phyloP scores from a whole-genome alignment of 306 rosid genomes.

The Ormosia semicastrata region DNA sequence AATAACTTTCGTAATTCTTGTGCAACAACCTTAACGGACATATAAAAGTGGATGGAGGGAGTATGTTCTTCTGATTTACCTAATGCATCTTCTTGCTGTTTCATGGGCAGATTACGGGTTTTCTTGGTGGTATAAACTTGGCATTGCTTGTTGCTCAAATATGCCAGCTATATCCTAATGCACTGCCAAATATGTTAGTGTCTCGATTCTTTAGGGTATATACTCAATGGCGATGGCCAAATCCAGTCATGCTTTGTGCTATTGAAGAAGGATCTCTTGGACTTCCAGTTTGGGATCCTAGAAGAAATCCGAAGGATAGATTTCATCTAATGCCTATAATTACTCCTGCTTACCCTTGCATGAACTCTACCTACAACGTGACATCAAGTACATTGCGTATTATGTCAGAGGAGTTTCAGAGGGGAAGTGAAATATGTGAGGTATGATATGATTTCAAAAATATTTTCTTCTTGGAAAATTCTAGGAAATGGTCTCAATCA shows the following conservation, averaged over 20 bases:
- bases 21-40: no score
- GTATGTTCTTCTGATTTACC: constrained; percentile 17
- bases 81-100: constrained; percentile 28
- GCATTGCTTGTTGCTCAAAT: constrained; percentile 98
- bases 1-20: no score
- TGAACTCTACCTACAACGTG: constrained; percentile 98
- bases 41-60: no score
- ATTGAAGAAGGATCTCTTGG: constrained; percentile 95
- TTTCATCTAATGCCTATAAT: constrained; percentile 95
- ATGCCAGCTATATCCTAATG: constrained; percentile 97
- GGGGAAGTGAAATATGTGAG: constrained; percentile 94
- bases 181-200: constrained; percentile 89
- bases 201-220: constrained; percentile 94
- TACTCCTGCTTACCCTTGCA: constrained; percentile 97
- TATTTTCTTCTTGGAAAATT: constrained; percentile 4
- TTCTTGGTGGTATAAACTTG: constrained; percentile 98
- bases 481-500: not conserved
- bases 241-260: constrained; percentile 92
- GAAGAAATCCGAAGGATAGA: constrained; percentile 81
- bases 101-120: constrained; percentile 81
- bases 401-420: constrained; percentile 84
- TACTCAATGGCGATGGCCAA: constrained; percentile 99
- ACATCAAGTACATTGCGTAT: constrained; percentile 85
- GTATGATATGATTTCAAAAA: constrained; percentile 40
- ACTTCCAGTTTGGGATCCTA: constrained; percentile 94